A percentile compares a stretch with the other conserved stretches of the same genome.
phyloP scores from a whole-genome alignment of 768 basidiomycete species.

The Tulasnella sp. region DNA sequence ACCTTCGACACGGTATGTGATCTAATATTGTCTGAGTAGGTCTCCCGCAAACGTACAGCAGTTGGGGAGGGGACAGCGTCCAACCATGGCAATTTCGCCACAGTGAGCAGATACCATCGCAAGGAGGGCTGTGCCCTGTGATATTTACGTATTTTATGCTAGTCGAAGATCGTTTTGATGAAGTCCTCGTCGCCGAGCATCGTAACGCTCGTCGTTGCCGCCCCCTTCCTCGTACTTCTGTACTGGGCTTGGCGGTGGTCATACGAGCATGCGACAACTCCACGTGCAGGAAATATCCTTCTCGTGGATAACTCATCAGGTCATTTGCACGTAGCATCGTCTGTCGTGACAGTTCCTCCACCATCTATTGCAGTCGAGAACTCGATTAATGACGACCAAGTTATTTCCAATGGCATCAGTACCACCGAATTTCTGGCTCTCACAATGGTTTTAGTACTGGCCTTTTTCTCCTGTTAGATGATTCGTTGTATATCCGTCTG shows the following conservation, averaged over 20 bases:
- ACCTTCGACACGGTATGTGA: not conserved
- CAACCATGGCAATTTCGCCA: not conserved
- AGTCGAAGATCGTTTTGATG: not conserved
- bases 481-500: not conserved
- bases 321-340: not conserved
- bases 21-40: not conserved
- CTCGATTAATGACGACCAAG: not conserved
- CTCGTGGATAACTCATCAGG: not conserved
- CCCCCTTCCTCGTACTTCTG: not conserved
- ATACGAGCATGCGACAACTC: not conserved
- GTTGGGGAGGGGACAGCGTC: not conserved
- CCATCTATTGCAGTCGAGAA: no score
- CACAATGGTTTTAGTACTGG: not conserved
- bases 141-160: not conserved
- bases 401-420: not conserved
- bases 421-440: not conserved
- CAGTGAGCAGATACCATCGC: not conserved
- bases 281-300: not conserved
- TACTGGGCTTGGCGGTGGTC: not conserved
- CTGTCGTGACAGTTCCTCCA: not conserved
- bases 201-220: not conserved
- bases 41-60: not conserved
- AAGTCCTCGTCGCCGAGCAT: not conserved
- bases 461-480: not conserved
- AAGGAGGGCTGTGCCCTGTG: not conserved